Evolutionary conservation across 2,329 filamentous ascomycete species (phyloP).

Genomic region (Calonectria crousiana): DNA sequence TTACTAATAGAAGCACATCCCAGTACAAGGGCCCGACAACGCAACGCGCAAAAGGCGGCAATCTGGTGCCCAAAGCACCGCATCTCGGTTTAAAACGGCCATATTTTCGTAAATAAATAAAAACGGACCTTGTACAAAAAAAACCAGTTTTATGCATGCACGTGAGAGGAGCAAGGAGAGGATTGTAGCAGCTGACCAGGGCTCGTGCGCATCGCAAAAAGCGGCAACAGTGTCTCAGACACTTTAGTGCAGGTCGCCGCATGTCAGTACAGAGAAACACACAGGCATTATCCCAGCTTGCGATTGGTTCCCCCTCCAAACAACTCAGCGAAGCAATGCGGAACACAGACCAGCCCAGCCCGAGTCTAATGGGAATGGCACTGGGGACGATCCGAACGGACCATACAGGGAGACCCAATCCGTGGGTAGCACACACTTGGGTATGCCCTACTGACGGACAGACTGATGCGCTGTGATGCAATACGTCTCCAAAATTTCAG

Average conservation of each 20-base stretch:
- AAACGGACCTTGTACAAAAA: not conserved
- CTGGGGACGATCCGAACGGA: not conserved
- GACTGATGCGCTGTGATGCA: not conserved
- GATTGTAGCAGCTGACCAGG: not conserved
- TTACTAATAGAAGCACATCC: not conserved
- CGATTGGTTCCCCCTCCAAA: conserved; percentile 14
- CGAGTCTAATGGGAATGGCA: conserved; percentile 2
- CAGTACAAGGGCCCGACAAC: not conserved
- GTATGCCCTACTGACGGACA: not conserved
- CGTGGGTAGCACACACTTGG: not conserved
- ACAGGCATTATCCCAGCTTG: conserved; percentile 1
- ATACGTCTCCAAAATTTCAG: not conserved
- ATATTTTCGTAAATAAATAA: not conserved
- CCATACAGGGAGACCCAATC: not conserved
- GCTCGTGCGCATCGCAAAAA: conserved; percentile 8
- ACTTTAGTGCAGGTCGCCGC: not conserved
- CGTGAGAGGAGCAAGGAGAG: not conserved
- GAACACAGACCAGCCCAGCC: conserved; percentile 7
- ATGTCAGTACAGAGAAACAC: not conserved
- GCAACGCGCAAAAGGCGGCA: not conserved
- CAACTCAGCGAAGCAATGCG: conserved; percentile 24
- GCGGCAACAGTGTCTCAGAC: conserved; percentile 1
- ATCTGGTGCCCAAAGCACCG: not conserved
- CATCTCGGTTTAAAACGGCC: conserved; percentile 2
- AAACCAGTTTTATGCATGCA: not conserved